Evolutionary conservation across 2,329 filamentous ascomycete species (phyloP), one percentile per base, ranked within the genome.

Genomic region (Aspergillus viridinutans): DNA sequence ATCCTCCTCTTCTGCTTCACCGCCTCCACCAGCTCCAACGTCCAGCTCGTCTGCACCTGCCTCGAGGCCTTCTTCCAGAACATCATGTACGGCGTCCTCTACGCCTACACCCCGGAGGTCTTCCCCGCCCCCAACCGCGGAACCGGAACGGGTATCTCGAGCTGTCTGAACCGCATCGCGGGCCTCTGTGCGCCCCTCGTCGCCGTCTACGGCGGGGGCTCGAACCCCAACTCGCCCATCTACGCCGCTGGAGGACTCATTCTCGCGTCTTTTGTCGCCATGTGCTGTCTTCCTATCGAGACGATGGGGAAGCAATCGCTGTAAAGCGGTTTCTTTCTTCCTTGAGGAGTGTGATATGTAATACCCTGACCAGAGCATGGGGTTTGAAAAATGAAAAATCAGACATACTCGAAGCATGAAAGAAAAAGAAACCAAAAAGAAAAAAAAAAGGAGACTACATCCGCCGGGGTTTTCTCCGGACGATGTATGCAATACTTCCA

Each of bases 101-200:
- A 82, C 63, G 81, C 81, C 0, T 84, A 84, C 69, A 85, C 83
- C 0, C 83, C 83, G 0, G 82, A 85, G 61, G 81, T 81, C 0
- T 85, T 85, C 68, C 82, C 82, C 0, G 81, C 79, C 2, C 80
- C 82, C 0, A 75, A 81, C 48, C 74, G 83, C 0, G 83, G 82
- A 2, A 83, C 82, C 0, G 83, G 80, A 5, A 80, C 78, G 1
- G 81, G 81, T 43, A 76, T 79, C 43, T 70, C 74, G 25, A 75
- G 74, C 57, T 78, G 72, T 55, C 62, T 80, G 45, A 78, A 79
- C 61, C 74, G 77, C 42, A 74, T 79, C 21, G 68, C 71, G 1
- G 76, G 77, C 53, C 71, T 79, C 4, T 74, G 75, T 58, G 77
- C 76, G 1, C 77, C 76, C 0, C 71, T 79, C 17, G 76, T 79